Conservation (phyloP, 2,329 filamentous ascomycete species). For the Aspergillus tamarii region DNA sequence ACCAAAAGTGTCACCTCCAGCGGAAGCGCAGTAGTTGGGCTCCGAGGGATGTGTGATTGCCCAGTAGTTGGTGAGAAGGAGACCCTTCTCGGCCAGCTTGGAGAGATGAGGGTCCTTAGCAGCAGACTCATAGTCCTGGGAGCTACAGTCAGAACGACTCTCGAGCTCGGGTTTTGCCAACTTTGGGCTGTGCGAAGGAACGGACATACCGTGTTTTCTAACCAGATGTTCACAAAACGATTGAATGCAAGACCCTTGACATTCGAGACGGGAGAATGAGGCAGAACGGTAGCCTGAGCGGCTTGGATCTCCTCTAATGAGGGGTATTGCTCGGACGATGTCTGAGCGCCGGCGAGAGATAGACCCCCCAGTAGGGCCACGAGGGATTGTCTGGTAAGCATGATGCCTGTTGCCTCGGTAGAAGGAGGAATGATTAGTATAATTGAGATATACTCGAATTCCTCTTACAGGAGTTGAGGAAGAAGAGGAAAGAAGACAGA, state of each 20-base stretch:
- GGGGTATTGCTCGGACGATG: conserved; percentile 29
- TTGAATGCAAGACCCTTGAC: conserved; percentile 74
- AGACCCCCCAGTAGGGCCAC: conserved; percentile 27
- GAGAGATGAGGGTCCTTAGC: conserved; percentile 55
- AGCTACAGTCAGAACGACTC: background rate
- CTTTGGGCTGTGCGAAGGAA: background rate
- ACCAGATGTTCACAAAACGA: conserved; percentile 72
- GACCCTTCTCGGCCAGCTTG: conserved; percentile 51
- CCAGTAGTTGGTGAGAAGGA: conserved; percentile 63
- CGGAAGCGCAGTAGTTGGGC: conserved; percentile 73
- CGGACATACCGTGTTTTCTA: conserved; percentile 69
- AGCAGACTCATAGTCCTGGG: conserved; percentile 63
- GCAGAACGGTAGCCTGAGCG: conserved; percentile 59
- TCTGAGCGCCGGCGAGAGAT: conserved; percentile 25
- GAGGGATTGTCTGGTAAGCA: conserved; percentile 25
- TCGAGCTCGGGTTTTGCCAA: too few species aligned
- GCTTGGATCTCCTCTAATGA: conserved; percentile 30
- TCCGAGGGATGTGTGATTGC: conserved; percentile 73
- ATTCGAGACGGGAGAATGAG: conserved; percentile 62
- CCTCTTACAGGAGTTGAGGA: background rate
- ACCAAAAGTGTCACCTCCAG: conserved; percentile 74
- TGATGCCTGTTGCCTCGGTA: conserved; percentile 4
- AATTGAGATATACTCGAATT: background rate
- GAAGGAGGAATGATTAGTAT: background rate
- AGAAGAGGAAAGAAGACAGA: background rate